Evolutionary conservation across 2,329 filamentous ascomycete species (phyloP), one percentile per base, ranked within the genome.

Genomic region (Trichoderma cornu-damae): DNA sequence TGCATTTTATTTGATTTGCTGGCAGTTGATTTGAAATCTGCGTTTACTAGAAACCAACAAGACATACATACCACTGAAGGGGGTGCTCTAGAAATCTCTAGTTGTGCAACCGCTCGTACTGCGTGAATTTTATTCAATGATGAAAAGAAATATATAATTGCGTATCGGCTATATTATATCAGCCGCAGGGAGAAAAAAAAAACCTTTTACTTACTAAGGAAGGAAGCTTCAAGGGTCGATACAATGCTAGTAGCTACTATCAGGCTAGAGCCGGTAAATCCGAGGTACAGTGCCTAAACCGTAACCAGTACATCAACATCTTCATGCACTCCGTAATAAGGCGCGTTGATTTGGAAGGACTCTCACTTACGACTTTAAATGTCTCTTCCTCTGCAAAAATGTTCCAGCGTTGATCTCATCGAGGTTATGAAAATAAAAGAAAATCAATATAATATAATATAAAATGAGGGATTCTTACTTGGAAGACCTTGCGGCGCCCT

Each of bases 401-500:
- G 2, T 12, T 6, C 7, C 6, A n/a, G n/a, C 2, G 2, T 11
- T 8, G 6, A 16, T 20, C 5, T 30, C 9, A 3, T 44, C 4
- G 32, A 22, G 5, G 11, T 6, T 11, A 30, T n/a, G 4, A 4
- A 14, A 16, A 24, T n/a, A n/a, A n/a, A n/a, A n/a, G n/a, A n/a
- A n/a, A n/a, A n/a, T n/a, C n/a, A n/a, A n/a, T n/a, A n/a, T n/a
- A n/a, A n/a, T n/a, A n/a, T n/a, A n/a, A n/a, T 20, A 4, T 18
- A 12, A 16, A 51, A 58, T 58, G 56, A 43, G 11, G 24, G 6
- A 6, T 18, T 58, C 56, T 9, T 58, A 46, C 20, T 11, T 38
- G 2, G 59, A 73, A n/a, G 72, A 77, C 61, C 69, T 78, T 40
- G 65, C 65, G 43, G 70, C 73, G 28, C 73, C 76, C 3, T 75